phyloP scores from a whole-genome alignment of 306 rosid species.

The Fragaria ananassa region DNA sequence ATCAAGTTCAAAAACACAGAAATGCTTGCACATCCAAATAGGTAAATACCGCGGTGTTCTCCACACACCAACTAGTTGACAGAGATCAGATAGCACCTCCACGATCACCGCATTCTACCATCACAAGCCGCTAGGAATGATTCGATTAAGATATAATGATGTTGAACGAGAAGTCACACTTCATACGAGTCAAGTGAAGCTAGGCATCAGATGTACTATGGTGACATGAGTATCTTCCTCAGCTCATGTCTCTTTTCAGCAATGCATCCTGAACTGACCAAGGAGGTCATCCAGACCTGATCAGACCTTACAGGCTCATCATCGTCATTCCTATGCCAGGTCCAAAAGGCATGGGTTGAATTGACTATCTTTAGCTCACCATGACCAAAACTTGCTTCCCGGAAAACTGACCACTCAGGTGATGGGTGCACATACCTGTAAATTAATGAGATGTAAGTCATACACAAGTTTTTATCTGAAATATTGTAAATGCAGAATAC shows the following conservation, averaged over 20 bases:
- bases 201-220: constrained; percentile 17
- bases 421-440: constrained; percentile 63
- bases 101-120: background rate
- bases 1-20: background rate
- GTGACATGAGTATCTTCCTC: constrained; percentile 45
- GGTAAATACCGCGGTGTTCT: background rate
- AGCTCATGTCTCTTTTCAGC: constrained; percentile 44
- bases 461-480: background rate
- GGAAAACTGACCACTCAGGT: constrained; percentile 86
- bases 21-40: background rate
- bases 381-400: constrained; percentile 90
- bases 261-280: constrained; percentile 58
- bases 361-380: constrained; percentile 77
- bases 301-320: constrained; percentile 87
- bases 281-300: constrained; percentile 77
- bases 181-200: background rate
- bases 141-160: background rate
- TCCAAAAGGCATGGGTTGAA: constrained; percentile 81
- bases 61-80: background rate
- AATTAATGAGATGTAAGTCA: constrained; percentile 7
- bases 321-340: constrained; percentile 93
- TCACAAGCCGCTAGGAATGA: background rate
- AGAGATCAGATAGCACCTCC: background rate
- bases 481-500: background rate
- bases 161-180: background rate